These are phyloP conservation scores for Tetratostichococcus sp. DNA, from an alignment of 139 green algal genomes.

Conservation along the genomic window DNA sequence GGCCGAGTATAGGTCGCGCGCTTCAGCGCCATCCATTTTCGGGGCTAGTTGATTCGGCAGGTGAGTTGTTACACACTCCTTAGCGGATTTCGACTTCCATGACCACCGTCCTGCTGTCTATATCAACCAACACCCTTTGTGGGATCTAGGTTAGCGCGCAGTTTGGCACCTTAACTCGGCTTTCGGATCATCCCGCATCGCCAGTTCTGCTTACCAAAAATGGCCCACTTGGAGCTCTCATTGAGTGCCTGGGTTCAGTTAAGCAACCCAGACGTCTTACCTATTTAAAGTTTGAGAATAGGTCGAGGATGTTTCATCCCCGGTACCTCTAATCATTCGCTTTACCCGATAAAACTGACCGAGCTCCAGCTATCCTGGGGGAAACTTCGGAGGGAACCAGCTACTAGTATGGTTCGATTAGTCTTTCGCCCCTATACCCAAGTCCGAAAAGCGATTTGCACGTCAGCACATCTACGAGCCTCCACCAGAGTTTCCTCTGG, in stretches of 20 bases:
- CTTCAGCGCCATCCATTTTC: slow-evolving; percentile 97
- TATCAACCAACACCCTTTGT: slow-evolving; percentile 95
- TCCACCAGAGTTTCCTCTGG: slow-evolving; percentile 92
- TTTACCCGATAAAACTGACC: slow-evolving; percentile 86
- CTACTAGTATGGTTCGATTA: slow-evolving; percentile 98
- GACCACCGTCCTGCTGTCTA: slow-evolving; percentile 93
- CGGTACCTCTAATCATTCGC: slow-evolving; percentile 89
- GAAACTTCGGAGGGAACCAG: slow-evolving; percentile 94
- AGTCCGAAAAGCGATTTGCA: slow-evolving; percentile 96
- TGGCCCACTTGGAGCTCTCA: slow-evolving; percentile 84
- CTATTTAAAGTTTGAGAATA: slow-evolving; percentile 97
- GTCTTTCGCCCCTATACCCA: slow-evolving; percentile 97
- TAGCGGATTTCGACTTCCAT: slow-evolving; percentile 97
- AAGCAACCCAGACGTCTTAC: slow-evolving; percentile 78
- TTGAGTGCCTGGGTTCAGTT: slow-evolving; percentile 76
- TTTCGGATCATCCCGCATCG: slow-evolving; percentile 94
- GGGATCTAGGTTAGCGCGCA: slow-evolving; percentile 90
- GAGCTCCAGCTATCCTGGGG: slow-evolving; percentile 87
- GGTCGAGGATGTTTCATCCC: slow-evolving; percentile 80
- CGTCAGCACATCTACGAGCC: slow-evolving; percentile 92
- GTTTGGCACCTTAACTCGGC: slow-evolving; percentile 84
- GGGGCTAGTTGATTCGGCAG: slow-evolving; percentile 94
- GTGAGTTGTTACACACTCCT: slow-evolving; percentile 98
- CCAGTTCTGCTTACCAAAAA: slow-evolving; percentile 97
- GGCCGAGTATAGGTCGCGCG: slow-evolving; percentile 82